phyloP scores from a whole-genome alignment of 2,329 filamentous ascomycete genomes.

The Coniochaeta sp. region DNA sequence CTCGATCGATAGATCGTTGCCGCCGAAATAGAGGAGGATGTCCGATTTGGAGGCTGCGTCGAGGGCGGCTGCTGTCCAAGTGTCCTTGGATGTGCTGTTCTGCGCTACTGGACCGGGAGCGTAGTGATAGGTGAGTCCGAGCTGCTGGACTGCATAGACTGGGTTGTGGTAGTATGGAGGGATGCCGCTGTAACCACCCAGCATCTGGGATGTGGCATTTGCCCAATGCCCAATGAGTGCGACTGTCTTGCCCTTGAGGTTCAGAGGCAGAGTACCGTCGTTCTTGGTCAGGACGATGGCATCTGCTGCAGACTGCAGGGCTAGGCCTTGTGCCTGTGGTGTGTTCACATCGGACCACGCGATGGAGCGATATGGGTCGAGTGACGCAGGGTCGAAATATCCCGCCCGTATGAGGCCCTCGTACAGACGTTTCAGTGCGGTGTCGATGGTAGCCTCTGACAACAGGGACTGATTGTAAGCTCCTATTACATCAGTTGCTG shows the following conservation, averaged over 20 bases:
- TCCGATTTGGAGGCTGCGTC: conserved; percentile 37
- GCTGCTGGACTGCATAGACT: conserved; percentile 39
- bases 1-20: conserved; percentile 45
- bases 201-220: conserved; percentile 47
- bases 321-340: conserved; percentile 44
- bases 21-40: conserved; percentile 46
- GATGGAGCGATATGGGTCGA: conserved; percentile 41
- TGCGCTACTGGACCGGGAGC: conserved; percentile 24
- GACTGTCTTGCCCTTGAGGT: conserved; percentile 39
- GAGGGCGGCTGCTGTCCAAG: conserved; percentile 26
- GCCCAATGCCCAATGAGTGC: conserved; percentile 51
- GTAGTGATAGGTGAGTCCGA: conserved; percentile 35
- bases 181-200: conserved; percentile 50
- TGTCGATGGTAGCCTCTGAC: conserved; percentile 35
- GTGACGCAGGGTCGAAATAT: conserved; percentile 40
- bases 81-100: conserved; percentile 17
- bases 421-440: conserved; percentile 44
- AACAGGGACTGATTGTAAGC: conserved; percentile 6
- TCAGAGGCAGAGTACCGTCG: conserved; percentile 41
- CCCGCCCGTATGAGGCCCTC: conserved; percentile 46
- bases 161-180: conserved; percentile 49
- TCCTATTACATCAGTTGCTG: conserved; percentile 6
- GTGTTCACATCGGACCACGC: conserved; percentile 48
- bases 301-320: conserved; percentile 43
- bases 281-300: conserved; percentile 47